Evolutionary conservation across 2,329 filamentous ascomycete species (phyloP).

Genomic region (Moelleriella libera): DNA sequence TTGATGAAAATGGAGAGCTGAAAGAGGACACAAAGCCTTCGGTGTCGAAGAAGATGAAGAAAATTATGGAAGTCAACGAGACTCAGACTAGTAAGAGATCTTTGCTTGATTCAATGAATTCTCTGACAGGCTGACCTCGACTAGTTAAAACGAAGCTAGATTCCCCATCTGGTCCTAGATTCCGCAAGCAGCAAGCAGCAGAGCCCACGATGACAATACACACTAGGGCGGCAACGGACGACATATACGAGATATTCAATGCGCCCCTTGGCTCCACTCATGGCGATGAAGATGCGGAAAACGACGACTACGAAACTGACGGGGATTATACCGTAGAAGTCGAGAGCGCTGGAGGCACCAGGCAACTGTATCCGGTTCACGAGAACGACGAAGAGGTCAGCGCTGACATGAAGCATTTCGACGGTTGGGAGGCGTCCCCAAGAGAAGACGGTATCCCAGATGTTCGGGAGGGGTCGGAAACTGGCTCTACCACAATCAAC

Average conservation of each 20-base stretch:
- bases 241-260: conserved; percentile 96
- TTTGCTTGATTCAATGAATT: background rate
- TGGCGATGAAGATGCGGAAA: conserved; percentile 32
- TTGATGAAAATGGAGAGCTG: conserved; percentile 46
- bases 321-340: conserved; percentile 71
- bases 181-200: conserved; percentile 57
- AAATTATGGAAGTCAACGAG: conserved; percentile 74
- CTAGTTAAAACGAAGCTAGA: conserved; percentile 85
- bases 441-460: conserved; percentile 55
- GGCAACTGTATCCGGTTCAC: conserved; percentile 37
- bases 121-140: background rate
- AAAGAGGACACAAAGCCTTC: conserved; percentile 30
- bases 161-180: conserved; percentile 73
- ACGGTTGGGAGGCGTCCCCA: conserved; percentile 83
- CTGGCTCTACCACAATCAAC: conserved; percentile 14
- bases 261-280: conserved; percentile 40
- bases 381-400: conserved; percentile 32
- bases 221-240: conserved; percentile 86
- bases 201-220: conserved; percentile 99
- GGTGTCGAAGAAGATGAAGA: conserved; percentile 49
- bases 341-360: conserved; percentile 71
- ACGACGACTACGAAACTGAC: conserved; percentile 60
- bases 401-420: conserved; percentile 48
- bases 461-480: conserved; percentile 13
- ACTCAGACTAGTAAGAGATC: conserved; percentile 72